Percentiles rank a stretch among this genome's conserved stretches.
These are phyloP conservation scores for Pseudocohnilembus persalinus DNA, from an alignment of 169 alveolate species.

Conservation along the genomic window DNA sequence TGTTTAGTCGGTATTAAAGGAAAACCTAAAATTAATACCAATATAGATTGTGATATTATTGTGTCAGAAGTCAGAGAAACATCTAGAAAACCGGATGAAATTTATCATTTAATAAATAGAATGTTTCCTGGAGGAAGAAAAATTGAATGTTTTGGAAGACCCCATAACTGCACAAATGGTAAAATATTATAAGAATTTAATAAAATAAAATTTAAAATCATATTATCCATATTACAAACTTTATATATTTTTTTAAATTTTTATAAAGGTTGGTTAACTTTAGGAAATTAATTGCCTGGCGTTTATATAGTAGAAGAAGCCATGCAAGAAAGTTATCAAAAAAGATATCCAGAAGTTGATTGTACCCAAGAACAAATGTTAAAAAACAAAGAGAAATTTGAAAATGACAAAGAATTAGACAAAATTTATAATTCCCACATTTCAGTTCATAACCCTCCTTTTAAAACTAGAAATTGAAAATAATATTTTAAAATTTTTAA, in stretches of 20 bases:
- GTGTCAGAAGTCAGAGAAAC: conserved; percentile 96
- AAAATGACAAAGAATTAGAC: conserved; percentile 43
- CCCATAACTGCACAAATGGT: conserved; percentile 89
- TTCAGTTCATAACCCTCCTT: not conserved
- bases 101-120: conserved; percentile 92
- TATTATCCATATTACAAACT: too few relatives aligned
- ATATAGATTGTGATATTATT: conserved; percentile 92
- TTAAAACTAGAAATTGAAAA: conserved; percentile 10
- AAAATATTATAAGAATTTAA: too few relatives aligned
- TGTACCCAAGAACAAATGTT: conserved; percentile 54
- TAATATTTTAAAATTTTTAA: too few relatives aligned
- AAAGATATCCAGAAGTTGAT: conserved; percentile 62
- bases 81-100: conserved; percentile 95
- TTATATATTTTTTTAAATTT: too few relatives aligned
- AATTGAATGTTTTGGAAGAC: conserved; percentile 93
- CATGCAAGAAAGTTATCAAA: conserved; percentile 77
- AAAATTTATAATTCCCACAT: conserved; percentile 26
- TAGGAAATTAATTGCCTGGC: conserved; percentile 86
- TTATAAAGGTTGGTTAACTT: conserved; percentile 86
- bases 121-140: conserved; percentile 93
- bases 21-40: conserved; percentile 80
- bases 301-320: conserved; percentile 74
- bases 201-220: too few relatives aligned
- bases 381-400: conserved; percentile 43
- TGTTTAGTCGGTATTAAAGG: conserved; percentile 90